These are phyloP conservation scores for Fusarium sp. DNA, from an alignment of 2,329 filamentous ascomycete genomes.

Conservation along the genomic window DNA sequence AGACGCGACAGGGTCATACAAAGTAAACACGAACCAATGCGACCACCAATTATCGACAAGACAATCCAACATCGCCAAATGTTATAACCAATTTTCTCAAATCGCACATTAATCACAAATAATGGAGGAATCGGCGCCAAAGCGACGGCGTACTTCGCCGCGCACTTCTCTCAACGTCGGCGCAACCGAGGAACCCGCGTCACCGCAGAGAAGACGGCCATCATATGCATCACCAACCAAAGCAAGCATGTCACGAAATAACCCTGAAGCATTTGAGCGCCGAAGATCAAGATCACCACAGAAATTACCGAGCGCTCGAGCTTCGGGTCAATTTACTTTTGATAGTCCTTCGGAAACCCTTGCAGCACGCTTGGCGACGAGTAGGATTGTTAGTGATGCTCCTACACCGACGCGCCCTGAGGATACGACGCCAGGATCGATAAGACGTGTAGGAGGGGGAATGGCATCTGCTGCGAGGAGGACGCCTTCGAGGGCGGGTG, in stretches of 20 bases:
- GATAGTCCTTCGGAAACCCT: slow-evolving; percentile 44
- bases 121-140: slow-evolving; percentile 67
- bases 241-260: slow-evolving; percentile 69
- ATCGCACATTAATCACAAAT: background rate
- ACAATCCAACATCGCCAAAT: slow-evolving; percentile 14
- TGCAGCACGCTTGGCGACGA: slow-evolving; percentile 45
- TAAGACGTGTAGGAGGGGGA: slow-evolving; percentile 41
- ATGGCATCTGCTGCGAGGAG: slow-evolving; percentile 51
- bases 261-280: slow-evolving; percentile 66
- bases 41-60: slow-evolving; percentile 24
- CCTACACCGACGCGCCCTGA: slow-evolving; percentile 25
- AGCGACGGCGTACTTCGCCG: slow-evolving; percentile 71
- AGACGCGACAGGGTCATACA: slow-evolving; percentile 36
- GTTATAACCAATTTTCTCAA: background rate
- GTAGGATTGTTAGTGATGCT: slow-evolving; percentile 38
- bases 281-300: slow-evolving; percentile 51
- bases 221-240: slow-evolving; percentile 76
- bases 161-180: slow-evolving; percentile 46
- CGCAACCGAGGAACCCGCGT: slow-evolving; percentile 42
- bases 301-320: slow-evolving; percentile 37
- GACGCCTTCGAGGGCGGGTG: slow-evolving; percentile 55
- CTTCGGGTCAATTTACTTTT: slow-evolving; percentile 15
- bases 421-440: slow-evolving; percentile 20
- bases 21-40: slow-evolving; percentile 43
- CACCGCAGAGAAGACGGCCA: slow-evolving; percentile 51